phyloP scores from a whole-genome alignment of 2,329 filamentous ascomycete genomes.

The Lachnellula hyalina region DNA sequence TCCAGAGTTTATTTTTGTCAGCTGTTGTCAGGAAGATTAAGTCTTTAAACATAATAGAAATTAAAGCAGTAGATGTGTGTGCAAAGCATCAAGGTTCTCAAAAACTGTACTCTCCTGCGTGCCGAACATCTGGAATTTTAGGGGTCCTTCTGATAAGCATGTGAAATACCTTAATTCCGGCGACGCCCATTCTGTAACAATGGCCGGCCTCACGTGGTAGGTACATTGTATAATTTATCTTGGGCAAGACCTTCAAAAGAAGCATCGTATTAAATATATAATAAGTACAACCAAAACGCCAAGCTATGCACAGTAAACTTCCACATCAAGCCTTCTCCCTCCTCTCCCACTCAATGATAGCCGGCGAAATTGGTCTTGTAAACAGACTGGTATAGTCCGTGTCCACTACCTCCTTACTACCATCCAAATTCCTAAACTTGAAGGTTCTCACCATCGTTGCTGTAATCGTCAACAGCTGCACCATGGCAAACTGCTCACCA shows the following conservation, averaged over 20 bases:
- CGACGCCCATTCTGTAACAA: no score
- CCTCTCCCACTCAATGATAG: conserved; percentile 70
- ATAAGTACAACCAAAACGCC: conserved; percentile 14
- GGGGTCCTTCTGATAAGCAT: no score
- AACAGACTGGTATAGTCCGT: conserved; percentile 69
- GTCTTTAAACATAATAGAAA: no score
- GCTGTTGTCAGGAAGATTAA: no score
- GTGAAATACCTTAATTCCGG: no score
- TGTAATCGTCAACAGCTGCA: conserved; percentile 82
- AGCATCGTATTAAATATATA: conserved; percentile 18
- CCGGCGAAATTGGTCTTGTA: conserved; percentile 66
- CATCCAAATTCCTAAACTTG: conserved; percentile 72
- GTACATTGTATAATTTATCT: no score
- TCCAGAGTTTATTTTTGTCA: no score
- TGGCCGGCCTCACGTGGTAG: no score
- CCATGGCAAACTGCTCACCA: conserved; percentile 92
- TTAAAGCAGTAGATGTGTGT: no score
- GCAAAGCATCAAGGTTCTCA: no score
- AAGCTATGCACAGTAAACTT: conserved; percentile 18
- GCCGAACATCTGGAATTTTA: no score
- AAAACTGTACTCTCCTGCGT: no score
- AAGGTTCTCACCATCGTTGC: conserved; percentile 72
- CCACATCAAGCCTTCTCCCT: conserved; percentile 40
- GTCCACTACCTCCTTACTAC: conserved; percentile 61
- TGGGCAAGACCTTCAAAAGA: neutral